Base-by-base conservation (phyloP, 2,329 filamentous ascomycete species). In the Whalleya microplaca region DNA sequence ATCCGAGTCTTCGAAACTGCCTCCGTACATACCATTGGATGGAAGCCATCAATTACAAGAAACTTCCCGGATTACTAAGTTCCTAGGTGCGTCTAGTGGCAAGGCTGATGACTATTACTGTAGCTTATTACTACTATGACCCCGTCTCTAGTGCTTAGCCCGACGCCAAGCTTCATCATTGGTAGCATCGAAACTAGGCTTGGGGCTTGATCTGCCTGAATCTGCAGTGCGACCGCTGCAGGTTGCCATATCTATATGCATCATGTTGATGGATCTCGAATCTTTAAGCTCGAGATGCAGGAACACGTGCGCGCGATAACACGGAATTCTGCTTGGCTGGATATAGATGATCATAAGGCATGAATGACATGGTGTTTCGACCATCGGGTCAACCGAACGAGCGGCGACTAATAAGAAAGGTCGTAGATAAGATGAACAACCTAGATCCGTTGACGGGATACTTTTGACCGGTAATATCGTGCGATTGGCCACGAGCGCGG, bases 161-260 rank as follows among this genome's bases (percentile, higher is more conserved):
- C 58, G 59, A 62, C 62, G 55, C 57, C 48, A 58, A 61, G 61
- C 48, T 52, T 63, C 55, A 59, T 64, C 59, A 62, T 59, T 53
- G 57, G 59, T 53, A 51, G 55, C 44, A 51, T 51, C 51, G 16
- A 55, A 60, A 50, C 54, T 19, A 21, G n/a, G n/a, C 42, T 19
- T n/a, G 41, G 23, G 51, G 27, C 41, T 49, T 14, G 21, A 46
- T 43, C 41, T 51, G 51, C 37, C 45, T 52, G 40, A 56, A 47
- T 52, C 53, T 47, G 43, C 44, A 52, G 20, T 41, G 44, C 41
- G 41, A 16, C 37, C 42, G 50, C 50, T 44, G 21, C 20, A 21
- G 37, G 48, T 29, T 45, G 21, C 8, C 5, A 14, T 41, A 29
- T 14, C 8, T 37, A 12, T 27, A 27, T 4, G 4, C 9, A 27